Base-by-base conservation (phyloP, 768 basidiomycete genomes). In the Obba rivulosa region DNA sequence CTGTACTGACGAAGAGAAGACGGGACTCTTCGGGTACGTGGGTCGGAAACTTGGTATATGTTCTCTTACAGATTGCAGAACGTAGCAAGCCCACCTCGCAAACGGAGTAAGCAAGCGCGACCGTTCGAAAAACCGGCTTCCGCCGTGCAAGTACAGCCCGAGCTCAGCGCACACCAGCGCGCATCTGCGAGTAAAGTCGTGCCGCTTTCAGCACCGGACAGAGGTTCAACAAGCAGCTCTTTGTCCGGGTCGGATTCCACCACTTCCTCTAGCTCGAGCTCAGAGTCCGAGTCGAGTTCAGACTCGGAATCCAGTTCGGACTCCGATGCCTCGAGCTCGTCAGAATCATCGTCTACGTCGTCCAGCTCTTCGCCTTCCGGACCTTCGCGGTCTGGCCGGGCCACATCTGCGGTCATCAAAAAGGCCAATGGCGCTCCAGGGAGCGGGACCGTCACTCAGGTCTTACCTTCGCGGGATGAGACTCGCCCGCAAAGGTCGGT, bases 291-390 rank as follows among this genome's bases (percentile, higher is more conserved):
- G 2, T 52, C 59, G 2, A 57, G 58, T 21, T 60, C 62, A 3
- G 55, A 52, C 49, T 65, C 56, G 35, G 52, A 39, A 42, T 51
- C 18, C 45, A 53, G 43, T 51, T 55, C 58, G 41, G 53, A 37
- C 18, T 48, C 46, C 13, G 51, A 56, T 8, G 59, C 61, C 10
- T 58, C 65, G 13, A 13, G 13, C 2, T 59, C 61, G 10, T 70
- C 69, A 17, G 55, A 55, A 10, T 63, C 64, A 0, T 56, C 60
- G 3, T 61, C 65, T 3, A 57, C 59, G 11, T 50, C 52, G 16
- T 58, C 57, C 39, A 49, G 55, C 22, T 51, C 57, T 5, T 50
- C n/a, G n/a, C n/a, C 54, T 5, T 47, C 51, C 7, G 49, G 53
- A 24, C 50, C 59, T 28, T 59, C 64, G 0, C 59, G 56, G 22